These are phyloP conservation scores for Platanthera zijinensis DNA, from an alignment of 106 monocot species.

Conservation along the genomic window DNA sequence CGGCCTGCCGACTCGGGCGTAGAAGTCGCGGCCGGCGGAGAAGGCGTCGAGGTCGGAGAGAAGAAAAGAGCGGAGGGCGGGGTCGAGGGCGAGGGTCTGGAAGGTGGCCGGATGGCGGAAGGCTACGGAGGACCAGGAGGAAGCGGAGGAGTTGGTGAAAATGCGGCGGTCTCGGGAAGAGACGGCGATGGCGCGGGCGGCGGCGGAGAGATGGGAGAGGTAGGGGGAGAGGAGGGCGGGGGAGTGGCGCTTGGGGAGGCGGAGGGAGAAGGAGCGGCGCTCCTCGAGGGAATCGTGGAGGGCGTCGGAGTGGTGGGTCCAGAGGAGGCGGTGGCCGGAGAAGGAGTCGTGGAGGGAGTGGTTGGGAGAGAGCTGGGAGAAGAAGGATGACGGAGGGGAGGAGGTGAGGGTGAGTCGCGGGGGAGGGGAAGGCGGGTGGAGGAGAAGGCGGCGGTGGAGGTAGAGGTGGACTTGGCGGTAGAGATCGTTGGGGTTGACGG, in stretches of 20 bases:
- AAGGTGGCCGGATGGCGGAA: conserved; percentile 84
- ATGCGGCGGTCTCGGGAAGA: conserved; percentile 57
- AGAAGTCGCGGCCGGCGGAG: conserved; percentile 48
- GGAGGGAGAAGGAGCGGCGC: conserved; percentile 80
- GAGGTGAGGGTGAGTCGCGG: conserved; percentile 26
- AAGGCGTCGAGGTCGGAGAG: conserved; percentile 56
- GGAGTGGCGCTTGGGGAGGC: conserved; percentile 61
- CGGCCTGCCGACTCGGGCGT: conserved; percentile 53
- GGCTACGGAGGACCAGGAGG: conserved; percentile 64
- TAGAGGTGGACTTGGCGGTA: conserved; percentile 77
- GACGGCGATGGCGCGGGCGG: conserved; percentile 34
- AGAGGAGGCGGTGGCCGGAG: conserved; percentile 51
- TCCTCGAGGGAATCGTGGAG: conserved; percentile 87
- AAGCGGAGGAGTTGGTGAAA: conserved; percentile 43
- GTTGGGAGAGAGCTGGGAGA: conserved; percentile 55
- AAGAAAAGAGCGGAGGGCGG: conserved; percentile 34
- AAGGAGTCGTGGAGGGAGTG: conserved; percentile 58
- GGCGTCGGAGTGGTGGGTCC: conserved; percentile 84
- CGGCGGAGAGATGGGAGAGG: conserved; percentile 43
- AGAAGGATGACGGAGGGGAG: conserved; percentile 16
- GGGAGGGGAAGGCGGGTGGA: conserved; percentile 25
- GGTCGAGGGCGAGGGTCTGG: conserved; percentile 72
- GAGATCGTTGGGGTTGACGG: conserved; percentile 74
- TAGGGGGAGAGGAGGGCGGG: conserved; percentile 40
- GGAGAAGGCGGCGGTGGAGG: conserved; percentile 58